These are phyloP conservation scores for Nidularia pulvinata DNA, from an alignment of 768 basidiomycete species.

Conservation along the genomic window DNA sequence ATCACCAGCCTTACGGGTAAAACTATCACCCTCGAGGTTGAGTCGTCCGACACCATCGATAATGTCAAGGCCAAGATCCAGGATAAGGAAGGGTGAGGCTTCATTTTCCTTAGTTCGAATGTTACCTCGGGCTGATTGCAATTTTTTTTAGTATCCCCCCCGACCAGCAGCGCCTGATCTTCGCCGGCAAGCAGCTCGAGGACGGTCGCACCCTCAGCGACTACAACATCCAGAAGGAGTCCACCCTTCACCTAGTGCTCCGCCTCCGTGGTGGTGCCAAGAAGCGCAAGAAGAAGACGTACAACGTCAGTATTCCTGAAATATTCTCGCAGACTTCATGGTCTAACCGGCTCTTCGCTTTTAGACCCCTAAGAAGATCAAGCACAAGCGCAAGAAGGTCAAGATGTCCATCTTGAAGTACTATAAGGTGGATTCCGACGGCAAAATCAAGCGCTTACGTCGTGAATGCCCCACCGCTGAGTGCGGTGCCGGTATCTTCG, in stretches of 20 bases:
- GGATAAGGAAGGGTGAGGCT: slow-evolving; percentile 89
- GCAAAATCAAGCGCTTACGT: slow-evolving; percentile 98
- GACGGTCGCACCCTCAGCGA: slow-evolving; percentile 95
- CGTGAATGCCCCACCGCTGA: slow-evolving; percentile 91
- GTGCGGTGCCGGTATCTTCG: slow-evolving; percentile 86
- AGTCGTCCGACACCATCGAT: slow-evolving; percentile 97
- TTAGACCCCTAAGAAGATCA: slow-evolving; percentile 98
- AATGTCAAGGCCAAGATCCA: slow-evolving; percentile 98
- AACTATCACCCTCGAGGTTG: slow-evolving; percentile 98
- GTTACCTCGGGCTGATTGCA: slow-evolving; percentile 5
- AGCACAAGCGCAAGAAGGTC: slow-evolving; percentile 99
- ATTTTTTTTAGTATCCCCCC: slow-evolving; percentile 67
- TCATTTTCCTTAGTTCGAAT: background rate
- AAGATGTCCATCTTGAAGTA: slow-evolving; percentile 99
- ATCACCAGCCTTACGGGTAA: slow-evolving; percentile 89
- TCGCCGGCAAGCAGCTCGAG: slow-evolving; percentile 99
- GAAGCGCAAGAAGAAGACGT: slow-evolving; percentile 99
- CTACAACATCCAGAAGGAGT: slow-evolving; percentile 99
- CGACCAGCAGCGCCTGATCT: slow-evolving; percentile 98
- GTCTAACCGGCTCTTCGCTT: background rate
- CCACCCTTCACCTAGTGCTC: slow-evolving; percentile 95
- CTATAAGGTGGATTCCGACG: slow-evolving; percentile 99
- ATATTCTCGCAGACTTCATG: background rate
- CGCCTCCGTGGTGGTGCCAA: slow-evolving; percentile 99
- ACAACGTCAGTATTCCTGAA: slow-evolving; percentile 67